Percentiles rank a stretch among this genome's conserved stretches.
These are phyloP conservation scores for Aspergillus amoenus DNA, from an alignment of 2,329 filamentous ascomycete species.

Conservation along the genomic window DNA sequence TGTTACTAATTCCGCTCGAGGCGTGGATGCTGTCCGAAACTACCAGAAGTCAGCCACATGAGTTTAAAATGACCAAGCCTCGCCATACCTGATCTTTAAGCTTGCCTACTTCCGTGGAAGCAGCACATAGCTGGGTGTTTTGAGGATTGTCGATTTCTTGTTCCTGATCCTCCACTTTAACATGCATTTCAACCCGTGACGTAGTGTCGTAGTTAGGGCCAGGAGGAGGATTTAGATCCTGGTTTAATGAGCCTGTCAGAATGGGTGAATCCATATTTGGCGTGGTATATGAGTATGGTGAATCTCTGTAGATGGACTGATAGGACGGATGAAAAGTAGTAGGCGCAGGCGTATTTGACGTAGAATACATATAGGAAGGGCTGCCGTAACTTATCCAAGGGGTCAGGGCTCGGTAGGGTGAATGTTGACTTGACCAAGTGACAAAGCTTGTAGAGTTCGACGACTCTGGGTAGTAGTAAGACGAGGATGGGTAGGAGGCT, in stretches of 20 bases:
- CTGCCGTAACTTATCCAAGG: conserved; percentile 2
- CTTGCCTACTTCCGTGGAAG: neutral
- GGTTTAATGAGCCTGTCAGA: neutral
- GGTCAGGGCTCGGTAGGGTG: neutral
- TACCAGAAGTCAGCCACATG: neutral
- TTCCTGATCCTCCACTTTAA: neutral
- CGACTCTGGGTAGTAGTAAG: neutral
- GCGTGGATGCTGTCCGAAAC: neutral
- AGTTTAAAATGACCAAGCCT: neutral
- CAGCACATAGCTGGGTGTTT: neutral
- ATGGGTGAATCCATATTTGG: neutral
- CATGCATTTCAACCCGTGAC: neutral
- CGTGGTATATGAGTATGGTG: neutral
- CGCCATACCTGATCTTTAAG: neutral
- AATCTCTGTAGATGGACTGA: neutral
- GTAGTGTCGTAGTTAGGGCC: neutral
- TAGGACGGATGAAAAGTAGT: neutral
- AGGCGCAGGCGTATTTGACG: neutral
- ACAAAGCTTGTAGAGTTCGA: neutral
- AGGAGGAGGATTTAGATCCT: neutral
- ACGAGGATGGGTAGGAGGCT: neutral
- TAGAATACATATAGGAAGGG: conserved; percentile 1
- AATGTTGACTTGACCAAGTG: neutral
- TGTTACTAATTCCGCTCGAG: neutral
- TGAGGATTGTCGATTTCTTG: neutral